These are phyloP conservation scores for Crinitomyces ghanaensis DNA, from an alignment of 805 yeast species.

Conservation along the genomic window DNA sequence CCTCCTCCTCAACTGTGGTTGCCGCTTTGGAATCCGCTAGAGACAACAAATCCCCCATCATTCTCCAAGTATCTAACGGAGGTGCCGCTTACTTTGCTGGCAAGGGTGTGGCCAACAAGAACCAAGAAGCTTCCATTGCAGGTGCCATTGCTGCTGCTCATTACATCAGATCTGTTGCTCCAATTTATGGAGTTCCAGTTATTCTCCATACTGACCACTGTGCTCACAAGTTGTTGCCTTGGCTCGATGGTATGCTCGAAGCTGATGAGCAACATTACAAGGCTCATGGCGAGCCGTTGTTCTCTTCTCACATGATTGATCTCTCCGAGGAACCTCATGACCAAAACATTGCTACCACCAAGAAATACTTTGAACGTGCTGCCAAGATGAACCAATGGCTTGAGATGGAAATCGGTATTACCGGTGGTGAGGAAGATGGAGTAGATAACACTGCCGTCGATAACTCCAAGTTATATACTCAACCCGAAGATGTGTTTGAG, in stretches of 20 bases:
- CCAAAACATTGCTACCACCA: constrained; percentile 90
- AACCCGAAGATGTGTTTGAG: constrained; percentile 85
- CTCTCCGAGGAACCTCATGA: constrained; percentile 94
- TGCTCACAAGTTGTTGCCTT: constrained; percentile 94
- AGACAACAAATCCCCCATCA: constrained; percentile 88
- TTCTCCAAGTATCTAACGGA: constrained; percentile 95
- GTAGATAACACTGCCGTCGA: constrained; percentile 94
- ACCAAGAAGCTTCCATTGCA: constrained; percentile 87
- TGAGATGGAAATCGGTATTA: constrained; percentile 99
- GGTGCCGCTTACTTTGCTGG: constrained; percentile 99
- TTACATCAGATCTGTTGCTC: constrained; percentile 93
- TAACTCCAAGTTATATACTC: constrained; percentile 82
- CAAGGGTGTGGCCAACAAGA: constrained; percentile 90
- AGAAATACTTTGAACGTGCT: constrained; percentile 88
- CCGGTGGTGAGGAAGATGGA: constrained; percentile 99
- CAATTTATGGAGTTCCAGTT: constrained; percentile 93
- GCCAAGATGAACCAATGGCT: constrained; percentile 92
- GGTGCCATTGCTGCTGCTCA: constrained; percentile 98
- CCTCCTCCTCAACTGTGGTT: constrained; percentile 93
- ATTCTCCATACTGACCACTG: constrained; percentile 97
- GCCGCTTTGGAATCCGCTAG: constrained; percentile 97
- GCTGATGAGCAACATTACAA: constrained; percentile 92
- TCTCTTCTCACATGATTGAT: constrained; percentile 98
- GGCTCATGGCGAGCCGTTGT: constrained; percentile 84
- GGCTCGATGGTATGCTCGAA: constrained; percentile 96